Base-by-base conservation (phyloP, 2,329 filamentous ascomycete genomes). In the Curvularia eragrostidis region DNA sequence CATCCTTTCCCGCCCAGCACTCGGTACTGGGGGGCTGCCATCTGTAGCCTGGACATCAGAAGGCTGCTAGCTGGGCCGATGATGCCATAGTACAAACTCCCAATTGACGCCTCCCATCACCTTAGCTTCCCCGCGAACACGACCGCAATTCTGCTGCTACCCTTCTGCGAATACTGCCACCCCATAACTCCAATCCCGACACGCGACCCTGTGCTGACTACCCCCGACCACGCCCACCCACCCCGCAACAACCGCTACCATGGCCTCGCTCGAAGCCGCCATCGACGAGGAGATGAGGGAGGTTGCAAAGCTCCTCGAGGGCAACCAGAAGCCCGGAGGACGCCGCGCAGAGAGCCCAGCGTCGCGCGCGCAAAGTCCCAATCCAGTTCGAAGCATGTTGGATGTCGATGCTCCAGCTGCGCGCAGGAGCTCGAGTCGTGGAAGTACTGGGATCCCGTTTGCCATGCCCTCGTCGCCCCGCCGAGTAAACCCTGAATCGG, bases 221-320 rank as follows among this genome's bases (percentile, higher is more conserved):
- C 26, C 34, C 36, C 30, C 43, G 38, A 51, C 39, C 3, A 30
- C 28, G 12, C 32, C 23, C 47, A 41, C 39, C 52, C 15, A 8
- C 28, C 50, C 28, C 53, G 52, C 54, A 38, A 18, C 47, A 59
- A 56, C 59, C 32, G 54, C 62, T 49, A 65, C 52, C 19, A 91
- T 91, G 88, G 61, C 67, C 57, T 92, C 89, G 70, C 85, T 93
- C 70, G 90, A 92, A 78, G 85, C 89, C 48, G 86, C 88, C 64
- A 82, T 93, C 62, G 90, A 93, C 72, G 88, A 92, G 80, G 91
- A 94, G 81, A 85, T 89, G 61, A 82, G 83, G 62, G 89, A 91
- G 77, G 87, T 93, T 38, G 81, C 92, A 64, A 87, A 87, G 47
- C 80, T 91, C 60, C 81, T 92, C 41, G 87, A 90, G 74, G 83